phyloP scores from a whole-genome alignment of 805 yeast genomes.

The Candida boidinii region DNA sequence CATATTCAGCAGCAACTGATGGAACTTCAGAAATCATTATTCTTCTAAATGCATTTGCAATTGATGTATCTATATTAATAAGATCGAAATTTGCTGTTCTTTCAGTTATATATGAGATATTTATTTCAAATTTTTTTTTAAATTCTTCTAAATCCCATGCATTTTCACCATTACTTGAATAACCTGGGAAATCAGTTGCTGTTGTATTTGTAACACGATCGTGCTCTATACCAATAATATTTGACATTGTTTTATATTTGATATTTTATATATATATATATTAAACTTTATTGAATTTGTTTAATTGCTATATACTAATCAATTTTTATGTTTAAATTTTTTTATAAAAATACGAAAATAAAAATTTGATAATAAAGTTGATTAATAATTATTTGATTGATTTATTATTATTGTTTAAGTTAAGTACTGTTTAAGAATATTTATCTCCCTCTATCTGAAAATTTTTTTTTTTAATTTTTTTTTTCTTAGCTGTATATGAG shows the following conservation, averaged over 20 bases:
- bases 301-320: too few relatives aligned
- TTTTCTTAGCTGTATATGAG: too few relatives aligned
- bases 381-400: too few relatives aligned
- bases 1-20: constrained; percentile 88
- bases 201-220: constrained; percentile 88
- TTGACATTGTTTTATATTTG: constrained; percentile 29
- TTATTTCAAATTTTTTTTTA: constrained; percentile 55
- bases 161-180: constrained; percentile 47
- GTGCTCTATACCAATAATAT: constrained; percentile 78
- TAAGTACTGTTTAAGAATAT: too few relatives aligned
- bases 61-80: constrained; percentile 78
- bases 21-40: constrained; percentile 97
- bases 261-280: too few relatives aligned
- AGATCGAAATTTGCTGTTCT: constrained; percentile 82
- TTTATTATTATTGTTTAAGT: too few relatives aligned
- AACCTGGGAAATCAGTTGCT: constrained; percentile 90
- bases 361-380: too few relatives aligned
- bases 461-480: too few relatives aligned
- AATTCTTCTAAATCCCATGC: constrained; percentile 84
- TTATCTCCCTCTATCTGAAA: too few relatives aligned
- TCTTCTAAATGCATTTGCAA: constrained; percentile 94
- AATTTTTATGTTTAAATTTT: too few relatives aligned
- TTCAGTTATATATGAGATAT: constrained; percentile 56
- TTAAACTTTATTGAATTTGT: too few relatives aligned
- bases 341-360: too few relatives aligned